These are phyloP conservation scores for Gamarada debralockiae DNA, from an alignment of 495 filamentous ascomycete species.

Conservation along the genomic window DNA sequence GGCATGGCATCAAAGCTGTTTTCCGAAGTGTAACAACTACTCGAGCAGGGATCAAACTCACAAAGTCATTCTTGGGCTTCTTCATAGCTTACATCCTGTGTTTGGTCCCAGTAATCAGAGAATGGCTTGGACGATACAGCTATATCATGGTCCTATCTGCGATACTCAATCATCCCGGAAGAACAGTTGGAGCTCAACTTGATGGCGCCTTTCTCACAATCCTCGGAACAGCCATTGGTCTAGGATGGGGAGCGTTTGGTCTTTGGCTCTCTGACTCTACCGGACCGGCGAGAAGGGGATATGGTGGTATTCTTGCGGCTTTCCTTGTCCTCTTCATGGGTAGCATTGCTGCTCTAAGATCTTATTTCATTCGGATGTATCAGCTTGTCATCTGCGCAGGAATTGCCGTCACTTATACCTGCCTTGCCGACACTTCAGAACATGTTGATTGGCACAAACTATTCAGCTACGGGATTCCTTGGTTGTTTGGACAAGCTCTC, in stretches of 20 bases:
- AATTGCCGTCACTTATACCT: slow-evolving; percentile 48
- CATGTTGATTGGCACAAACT: slow-evolving; percentile 41
- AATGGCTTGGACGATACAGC: slow-evolving; percentile 45
- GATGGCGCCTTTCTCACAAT: slow-evolving; percentile 50
- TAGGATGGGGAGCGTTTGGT: slow-evolving; percentile 51
- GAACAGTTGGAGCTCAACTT: slow-evolving; percentile 50
- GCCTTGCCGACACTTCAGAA: slow-evolving; percentile 42
- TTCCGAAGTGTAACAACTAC: slow-evolving; percentile 34
- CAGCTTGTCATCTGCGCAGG: slow-evolving; percentile 51
- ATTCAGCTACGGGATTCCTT: slow-evolving; percentile 52
- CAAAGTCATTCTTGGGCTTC: slow-evolving; percentile 49
- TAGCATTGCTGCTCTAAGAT: slow-evolving; percentile 45
- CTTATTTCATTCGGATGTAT: slow-evolving; percentile 49
- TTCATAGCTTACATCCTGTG: slow-evolving; percentile 51
- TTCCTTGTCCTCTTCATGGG: slow-evolving; percentile 51
- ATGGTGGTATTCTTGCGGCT: slow-evolving; percentile 47
- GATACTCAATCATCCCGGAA: slow-evolving; percentile 50
- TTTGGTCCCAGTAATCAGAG: slow-evolving; percentile 39
- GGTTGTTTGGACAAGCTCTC: slow-evolving; percentile 49
- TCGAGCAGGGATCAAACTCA: slow-evolving; percentile 42
- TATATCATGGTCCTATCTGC: slow-evolving; percentile 51
- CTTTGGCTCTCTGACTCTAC: slow-evolving; percentile 48
- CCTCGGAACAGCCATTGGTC: slow-evolving; percentile 48
- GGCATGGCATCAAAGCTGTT: slow-evolving; percentile 33
- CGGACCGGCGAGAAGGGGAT: slow-evolving; percentile 35